Evolutionary conservation across 2,329 filamentous ascomycete genomes (phyloP).

Genomic region (Fusarium pseudonygamai): DNA sequence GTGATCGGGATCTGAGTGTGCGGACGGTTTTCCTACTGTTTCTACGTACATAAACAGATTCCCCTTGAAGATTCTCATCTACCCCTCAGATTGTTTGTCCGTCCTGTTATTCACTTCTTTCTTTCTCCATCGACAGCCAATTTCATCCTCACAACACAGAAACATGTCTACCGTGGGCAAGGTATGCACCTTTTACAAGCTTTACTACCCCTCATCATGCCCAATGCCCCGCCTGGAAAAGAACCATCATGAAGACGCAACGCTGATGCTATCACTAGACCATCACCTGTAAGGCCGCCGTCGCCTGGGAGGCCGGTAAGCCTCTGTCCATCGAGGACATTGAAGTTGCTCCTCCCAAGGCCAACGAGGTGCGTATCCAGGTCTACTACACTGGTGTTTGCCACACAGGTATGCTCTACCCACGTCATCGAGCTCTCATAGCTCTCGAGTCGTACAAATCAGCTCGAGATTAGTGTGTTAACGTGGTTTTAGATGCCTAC

Average conservation of each 20-base stretch:
- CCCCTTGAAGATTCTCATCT: slow-evolving; percentile 24
- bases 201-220: slow-evolving; percentile 28
- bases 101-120: slow-evolving; percentile 19
- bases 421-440: slow-evolving; percentile 14
- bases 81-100: slow-evolving; percentile 23
- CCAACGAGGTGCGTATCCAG: slow-evolving; percentile 95
- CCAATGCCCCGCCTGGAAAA: slow-evolving; percentile 35
- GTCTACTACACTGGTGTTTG: slow-evolving; percentile 98
- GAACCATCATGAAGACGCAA: slow-evolving; percentile 15
- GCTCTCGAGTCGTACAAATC: neutral
- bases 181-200: slow-evolving; percentile 49
- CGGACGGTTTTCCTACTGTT: slow-evolving; percentile 29
- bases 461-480: slow-evolving; percentile 2
- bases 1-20: slow-evolving; percentile 43
- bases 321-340: slow-evolving; percentile 89
- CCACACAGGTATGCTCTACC: slow-evolving; percentile 78
- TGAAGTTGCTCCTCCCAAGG: slow-evolving; percentile 87
- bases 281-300: slow-evolving; percentile 96
- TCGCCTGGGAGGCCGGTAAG: slow-evolving; percentile 97
- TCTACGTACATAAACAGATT: slow-evolving; percentile 40
- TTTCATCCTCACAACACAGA: slow-evolving; percentile 22
- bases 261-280: slow-evolving; percentile 64
- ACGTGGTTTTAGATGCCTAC: slow-evolving; percentile 76
- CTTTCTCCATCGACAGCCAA: slow-evolving; percentile 26
- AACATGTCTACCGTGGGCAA: slow-evolving; percentile 63